phyloP scores from a whole-genome alignment of 164 flowering plant genomes.

The Platanus orientalis region DNA sequence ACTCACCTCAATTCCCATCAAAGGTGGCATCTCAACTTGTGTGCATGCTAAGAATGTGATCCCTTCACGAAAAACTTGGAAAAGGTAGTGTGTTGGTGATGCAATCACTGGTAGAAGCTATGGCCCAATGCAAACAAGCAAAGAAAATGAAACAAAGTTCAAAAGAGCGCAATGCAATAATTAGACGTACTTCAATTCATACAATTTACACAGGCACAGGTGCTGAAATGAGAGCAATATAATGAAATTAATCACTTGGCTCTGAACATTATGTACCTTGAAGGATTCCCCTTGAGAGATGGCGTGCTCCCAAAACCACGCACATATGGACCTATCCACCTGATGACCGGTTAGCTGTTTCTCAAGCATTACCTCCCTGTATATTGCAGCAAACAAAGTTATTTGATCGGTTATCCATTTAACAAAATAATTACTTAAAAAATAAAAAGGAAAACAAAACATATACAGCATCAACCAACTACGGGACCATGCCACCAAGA shows the following conservation, averaged over 20 bases:
- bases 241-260: neutral
- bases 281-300: conserved; percentile 69
- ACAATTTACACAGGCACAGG: no score
- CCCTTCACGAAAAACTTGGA: conserved; percentile 86
- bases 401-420: neutral
- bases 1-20: conserved; percentile 92
- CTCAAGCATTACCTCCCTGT: conserved; percentile 94
- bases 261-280: conserved; percentile 45
- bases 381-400: neutral
- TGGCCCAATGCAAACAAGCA: conserved; percentile 3
- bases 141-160: neutral
- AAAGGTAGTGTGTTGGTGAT: conserved; percentile 95
- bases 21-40: conserved; percentile 96
- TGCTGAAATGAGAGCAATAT: no score
- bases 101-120: conserved; percentile 85
- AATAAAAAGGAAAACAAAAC: neutral
- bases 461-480: neutral
- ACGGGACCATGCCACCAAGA: neutral
- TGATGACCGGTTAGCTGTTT: conserved; percentile 89
- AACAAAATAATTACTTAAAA: neutral
- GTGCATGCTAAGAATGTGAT: conserved; percentile 91
- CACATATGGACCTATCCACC: conserved; percentile 89
- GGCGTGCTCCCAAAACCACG: conserved; percentile 88
- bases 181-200: no score
- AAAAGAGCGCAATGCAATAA: neutral